Base-by-base conservation (phyloP, 148 eudicot species). In the Beta vulgaris region DNA sequence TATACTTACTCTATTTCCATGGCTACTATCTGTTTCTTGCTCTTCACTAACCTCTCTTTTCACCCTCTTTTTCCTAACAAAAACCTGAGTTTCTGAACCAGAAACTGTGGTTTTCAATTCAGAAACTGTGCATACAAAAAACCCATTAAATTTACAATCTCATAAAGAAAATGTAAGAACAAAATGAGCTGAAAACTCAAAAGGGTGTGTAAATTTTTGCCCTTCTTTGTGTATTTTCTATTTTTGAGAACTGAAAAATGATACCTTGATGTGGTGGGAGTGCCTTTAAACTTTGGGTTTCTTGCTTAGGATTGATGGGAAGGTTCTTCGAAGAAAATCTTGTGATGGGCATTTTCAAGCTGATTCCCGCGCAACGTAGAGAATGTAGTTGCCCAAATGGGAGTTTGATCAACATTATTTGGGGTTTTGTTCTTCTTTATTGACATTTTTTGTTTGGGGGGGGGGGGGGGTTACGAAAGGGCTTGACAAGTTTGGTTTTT, bases 51-150 rank as follows among this genome's bases (percentile, higher is more conserved):
- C 54, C 55, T 67, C 80, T 77, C 80, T 80, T 76, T 80, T 80
- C 3, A 80, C 66, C 79, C 80, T 76, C 69, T 80, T 80, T 61
- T 76, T 80, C 69, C 83, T 76, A 35, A 65, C 73, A 80, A 42
- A 34, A 65, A 76, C 79, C 18, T 35, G 11, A 48, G 18, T 61
- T 71, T 71, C 80, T 37, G 69, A 23, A n/a, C 62, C 53, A 54
- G 79, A 80, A 80, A 60, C 60, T 26, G 65, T 46, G 16, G 57
- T 11, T 59, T 49, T 57, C 0, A 44, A 55, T 42, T 71, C 60
- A 57, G 32, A 54, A 72, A 69, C 80, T 76, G 57, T 15, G n/a
- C 55, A 74, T 13, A 3, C 44, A 42, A 46, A 57, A 55, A 18
- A 49, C 55, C n/a, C 21, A 44, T 13, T 21, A 31, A 21, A 72